These are phyloP conservation scores for Saprolegnia diclina DNA, from an alignment of 352 stramenopile genomes.

Conservation along the genomic window DNA sequence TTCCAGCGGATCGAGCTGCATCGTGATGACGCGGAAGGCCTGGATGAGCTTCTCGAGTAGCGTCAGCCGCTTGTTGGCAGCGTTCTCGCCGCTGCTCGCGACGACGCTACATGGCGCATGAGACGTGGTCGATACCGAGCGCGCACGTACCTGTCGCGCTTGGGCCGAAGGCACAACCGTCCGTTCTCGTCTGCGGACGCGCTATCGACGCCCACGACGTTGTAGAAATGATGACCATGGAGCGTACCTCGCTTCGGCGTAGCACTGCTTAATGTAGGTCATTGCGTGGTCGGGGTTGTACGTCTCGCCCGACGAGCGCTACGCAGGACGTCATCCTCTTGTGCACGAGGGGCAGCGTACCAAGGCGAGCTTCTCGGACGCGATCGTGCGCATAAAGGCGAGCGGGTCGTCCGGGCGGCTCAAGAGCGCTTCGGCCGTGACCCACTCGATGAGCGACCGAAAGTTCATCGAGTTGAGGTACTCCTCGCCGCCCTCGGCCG, in stretches of 20 bases:
- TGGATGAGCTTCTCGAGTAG: conserved; percentile 75
- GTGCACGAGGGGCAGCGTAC: conserved; percentile 28
- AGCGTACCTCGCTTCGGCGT: conserved; percentile 64
- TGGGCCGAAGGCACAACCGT: conserved; percentile 37
- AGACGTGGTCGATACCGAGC: background rate
- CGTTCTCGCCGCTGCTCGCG: conserved; percentile 11
- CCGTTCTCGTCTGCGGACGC: conserved; percentile 79
- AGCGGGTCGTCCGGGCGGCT: conserved; percentile 81
- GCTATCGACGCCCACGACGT: conserved; percentile 29
- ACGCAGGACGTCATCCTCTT: background rate
- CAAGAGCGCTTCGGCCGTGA: conserved; percentile 83
- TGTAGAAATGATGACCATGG: too few species aligned
- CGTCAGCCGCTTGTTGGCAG: conserved; percentile 37
- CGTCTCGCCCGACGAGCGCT: conserved; percentile 41
- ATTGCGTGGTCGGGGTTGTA: conserved; percentile 77
- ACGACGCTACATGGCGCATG: background rate
- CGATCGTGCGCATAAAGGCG: conserved; percentile 66
- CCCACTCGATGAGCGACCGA: conserved; percentile 86
- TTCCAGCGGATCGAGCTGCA: conserved; percentile 66
- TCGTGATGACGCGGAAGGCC: conserved; percentile 72
- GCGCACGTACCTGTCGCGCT: conserved; percentile 20
- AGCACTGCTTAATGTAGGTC: conserved; percentile 84
- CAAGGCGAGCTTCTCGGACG: conserved; percentile 79
- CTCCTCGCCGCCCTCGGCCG: conserved; percentile 66
- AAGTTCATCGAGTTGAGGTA: conserved; percentile 88